Percentiles rank a stretch among this genome's conserved stretches.
phyloP scores from a whole-genome alignment of 257 asterid genomes.

The Solanum paucissectum region DNA sequence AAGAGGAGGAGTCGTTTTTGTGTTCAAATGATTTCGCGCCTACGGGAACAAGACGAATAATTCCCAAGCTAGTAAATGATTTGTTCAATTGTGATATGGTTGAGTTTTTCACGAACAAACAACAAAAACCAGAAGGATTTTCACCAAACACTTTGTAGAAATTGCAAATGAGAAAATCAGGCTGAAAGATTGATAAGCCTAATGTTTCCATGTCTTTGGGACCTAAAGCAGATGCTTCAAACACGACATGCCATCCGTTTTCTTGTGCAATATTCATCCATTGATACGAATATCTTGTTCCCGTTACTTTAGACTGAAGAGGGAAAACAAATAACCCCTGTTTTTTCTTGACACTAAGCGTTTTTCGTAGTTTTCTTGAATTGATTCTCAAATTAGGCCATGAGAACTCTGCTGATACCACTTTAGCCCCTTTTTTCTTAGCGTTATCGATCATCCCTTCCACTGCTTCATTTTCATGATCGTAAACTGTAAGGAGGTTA shows the following conservation, averaged over 20 bases:
- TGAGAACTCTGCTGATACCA: slow-evolving; percentile 45
- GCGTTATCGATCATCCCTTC: slow-evolving; percentile 38
- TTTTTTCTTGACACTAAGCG: slow-evolving; percentile 18
- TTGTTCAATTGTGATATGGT: slow-evolving; percentile 15
- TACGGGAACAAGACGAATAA: slow-evolving; percentile 44
- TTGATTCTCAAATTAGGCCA: slow-evolving; percentile 65
- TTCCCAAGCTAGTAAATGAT: slow-evolving; percentile 33
- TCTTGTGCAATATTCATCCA: slow-evolving; percentile 84
- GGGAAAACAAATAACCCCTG: slow-evolving; percentile 68
- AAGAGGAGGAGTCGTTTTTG: not conserved
- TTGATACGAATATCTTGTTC: slow-evolving; percentile 54
- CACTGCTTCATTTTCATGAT: slow-evolving; percentile 49
- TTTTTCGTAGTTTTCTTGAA: slow-evolving; percentile 40
- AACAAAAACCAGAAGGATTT: slow-evolving; percentile 82
- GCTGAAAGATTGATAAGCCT: slow-evolving; percentile 67
- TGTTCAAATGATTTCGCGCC: not conserved
- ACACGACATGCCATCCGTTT: slow-evolving; percentile 74
- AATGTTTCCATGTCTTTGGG: slow-evolving; percentile 86
- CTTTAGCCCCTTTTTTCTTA: slow-evolving; percentile 26
- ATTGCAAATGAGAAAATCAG: slow-evolving; percentile 62
- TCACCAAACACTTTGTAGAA: slow-evolving; percentile 71
- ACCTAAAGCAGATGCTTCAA: slow-evolving; percentile 72
- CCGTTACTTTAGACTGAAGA: slow-evolving; percentile 61
- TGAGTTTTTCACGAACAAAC: slow-evolving; percentile 59
- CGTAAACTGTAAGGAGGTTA: slow-evolving; percentile 51